These are phyloP conservation scores for Gloeopeniophorella convolvens DNA, from an alignment of 768 basidiomycete genomes.

Conservation along the genomic window DNA sequence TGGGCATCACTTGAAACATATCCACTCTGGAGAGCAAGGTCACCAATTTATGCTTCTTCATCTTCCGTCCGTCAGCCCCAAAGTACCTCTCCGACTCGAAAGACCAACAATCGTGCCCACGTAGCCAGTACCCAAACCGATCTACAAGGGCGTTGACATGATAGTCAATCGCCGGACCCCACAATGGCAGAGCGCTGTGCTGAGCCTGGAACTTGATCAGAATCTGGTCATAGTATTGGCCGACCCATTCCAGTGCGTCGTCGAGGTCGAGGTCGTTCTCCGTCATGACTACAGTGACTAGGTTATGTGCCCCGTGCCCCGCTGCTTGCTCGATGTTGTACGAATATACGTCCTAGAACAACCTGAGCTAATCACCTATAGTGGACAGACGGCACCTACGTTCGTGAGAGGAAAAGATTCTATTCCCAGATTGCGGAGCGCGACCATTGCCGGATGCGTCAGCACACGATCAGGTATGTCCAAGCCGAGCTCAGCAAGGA, in stretches of 20 bases:
- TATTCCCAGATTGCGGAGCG: conserved; percentile 41
- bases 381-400: too few relatives aligned
- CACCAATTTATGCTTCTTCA: conserved; percentile 17
- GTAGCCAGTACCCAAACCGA: conserved; percentile 36
- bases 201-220: conserved; percentile 30
- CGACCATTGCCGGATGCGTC: conserved; percentile 41
- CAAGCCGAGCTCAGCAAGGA: conserved; percentile 50
- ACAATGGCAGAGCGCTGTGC: conserved; percentile 26
- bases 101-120: conserved; percentile 28
- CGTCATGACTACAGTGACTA: conserved; percentile 37
- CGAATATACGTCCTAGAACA: too few relatives aligned
- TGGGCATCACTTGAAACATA: not conserved
- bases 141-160: conserved; percentile 31
- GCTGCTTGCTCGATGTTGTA: conserved; percentile 36
- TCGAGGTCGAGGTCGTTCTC: conserved; percentile 30
- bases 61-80: conserved; percentile 25
- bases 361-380: too few relatives aligned
- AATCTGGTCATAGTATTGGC: conserved; percentile 27
- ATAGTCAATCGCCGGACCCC: conserved; percentile 29
- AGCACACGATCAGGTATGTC: conserved; percentile 49
- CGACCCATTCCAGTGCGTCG: conserved; percentile 35
- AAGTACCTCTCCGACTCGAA: conserved; percentile 33
- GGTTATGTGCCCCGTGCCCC: conserved; percentile 36
- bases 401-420: conserved; percentile 43
- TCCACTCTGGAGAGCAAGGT: conserved; percentile 1